A percentile compares a stretch with the other conserved stretches of the same genome.
Evolutionary conservation across 345 rosid genomes (phyloP).

Genomic region (Chamaenerion angustifolium): DNA sequence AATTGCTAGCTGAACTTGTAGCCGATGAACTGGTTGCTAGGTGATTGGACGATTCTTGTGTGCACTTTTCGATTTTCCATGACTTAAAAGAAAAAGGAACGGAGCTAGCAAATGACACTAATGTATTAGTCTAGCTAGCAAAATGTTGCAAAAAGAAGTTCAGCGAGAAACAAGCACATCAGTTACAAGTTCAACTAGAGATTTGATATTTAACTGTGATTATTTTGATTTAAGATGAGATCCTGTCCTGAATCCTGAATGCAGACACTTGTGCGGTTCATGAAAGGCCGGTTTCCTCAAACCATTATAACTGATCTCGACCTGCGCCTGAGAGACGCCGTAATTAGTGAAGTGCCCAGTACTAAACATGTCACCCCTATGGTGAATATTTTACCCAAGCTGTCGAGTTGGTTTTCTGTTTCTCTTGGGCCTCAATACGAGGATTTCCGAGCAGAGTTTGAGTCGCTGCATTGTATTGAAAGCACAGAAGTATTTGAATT

Average conservation of each 20-base stretch:
- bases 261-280: conserved; percentile 70
- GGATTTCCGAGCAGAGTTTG: conserved; percentile 65
- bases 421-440: conserved; percentile 55
- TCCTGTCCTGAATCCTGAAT: conserved; percentile 27
- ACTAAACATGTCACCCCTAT: conserved; percentile 56
- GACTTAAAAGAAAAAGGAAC: no score
- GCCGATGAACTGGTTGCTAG: no score
- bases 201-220: no score
- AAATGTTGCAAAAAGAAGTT: no score
- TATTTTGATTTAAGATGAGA: conserved; percentile 1
- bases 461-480: conserved; percentile 43
- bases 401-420: conserved; percentile 76
- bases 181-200: no score
- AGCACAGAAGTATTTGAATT: conserved; percentile 61
- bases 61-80: no score
- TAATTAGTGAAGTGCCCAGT: conserved; percentile 65
- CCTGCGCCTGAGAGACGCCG: conserved; percentile 59
- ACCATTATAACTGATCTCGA: conserved; percentile 81
- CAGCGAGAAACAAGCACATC: no score
- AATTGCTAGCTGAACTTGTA: no score
- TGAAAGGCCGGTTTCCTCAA: conserved; percentile 69
- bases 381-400: conserved; percentile 57
- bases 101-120: no score
- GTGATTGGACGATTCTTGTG: no score
- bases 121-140: no score